Base-by-base conservation (phyloP, 805 yeast species). In the Maudiozyma saulgeensis region DNA sequence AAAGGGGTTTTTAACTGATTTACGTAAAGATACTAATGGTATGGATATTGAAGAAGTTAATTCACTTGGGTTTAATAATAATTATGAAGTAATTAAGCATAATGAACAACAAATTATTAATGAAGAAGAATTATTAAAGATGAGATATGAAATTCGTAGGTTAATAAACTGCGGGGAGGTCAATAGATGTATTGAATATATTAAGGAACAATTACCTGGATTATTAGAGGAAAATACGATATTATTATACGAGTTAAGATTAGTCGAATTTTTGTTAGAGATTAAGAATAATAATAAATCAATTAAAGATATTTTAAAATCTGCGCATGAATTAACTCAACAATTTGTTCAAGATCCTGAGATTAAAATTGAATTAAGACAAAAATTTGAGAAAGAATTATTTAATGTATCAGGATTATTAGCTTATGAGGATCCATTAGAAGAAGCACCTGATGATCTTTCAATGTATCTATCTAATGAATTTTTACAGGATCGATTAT, bases 401-500 rank as follows among this genome's bases (percentile, higher is more conserved):
- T 67, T 70, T 39, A 74, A 76, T 41, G 67, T 80, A 0, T 76
- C 79, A 7, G 68, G 78, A 2, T 60, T 81, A 28, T 58, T 81
- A 43, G 81, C 83, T 3, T 80, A 74, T 53, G 72, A 73, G 9
- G 68, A 79, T 47, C 82, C 83, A 0, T 60, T 73, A 4, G 61
- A 59, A 9, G 73, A 70, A 32, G 68, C 63, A 5, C 62, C 64
- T 19, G 59, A 55, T 5, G 67, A 62, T 28, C 39, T 64, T 16
- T 47, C 61, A 1, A 48, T 49, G 8, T 62, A 56, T 40, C 43
- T 66, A 23, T 52, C 62, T 2, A 49, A 53, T 4, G 65, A 63
- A 26, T 64, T 56, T 46, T 48, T 63, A 26, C 62, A 63, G 39
- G 68, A 64, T 39, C 48, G 66, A 13, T 51, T 64, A 35, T 63